Evolutionary conservation across 441 rosid species (phyloP), one percentile per base, ranked within the genome.

Genomic region (Sinapis alba): DNA sequence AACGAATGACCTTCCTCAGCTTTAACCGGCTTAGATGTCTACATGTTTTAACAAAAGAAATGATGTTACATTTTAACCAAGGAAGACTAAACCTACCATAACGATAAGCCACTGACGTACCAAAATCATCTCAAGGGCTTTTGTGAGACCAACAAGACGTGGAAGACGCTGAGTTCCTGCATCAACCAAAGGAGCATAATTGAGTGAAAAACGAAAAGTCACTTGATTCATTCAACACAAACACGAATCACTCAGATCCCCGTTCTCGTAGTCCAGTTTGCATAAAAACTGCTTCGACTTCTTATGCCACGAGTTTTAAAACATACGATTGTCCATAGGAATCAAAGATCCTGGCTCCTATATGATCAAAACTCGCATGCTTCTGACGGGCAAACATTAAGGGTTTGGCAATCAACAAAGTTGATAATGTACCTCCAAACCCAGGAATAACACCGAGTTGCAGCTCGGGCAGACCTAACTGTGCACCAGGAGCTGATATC

Each of bases 401-500:
- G 8, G 53, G 15, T 5, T 0, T 45, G 53, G 6, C 3, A n/a
- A n/a, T 15, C 53, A n/a, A 43, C 50, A n/a, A 43, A 43, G 7
- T 4, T 41, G 47, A 41, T 13, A 3, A 41, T 15, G 53, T 45
- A 45, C 53, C 53, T 45, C 53, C 53, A 45, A 45, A 45, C 19
- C 53, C 53, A 45, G 53, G 53, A 45, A 45, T 45, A 45, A 45
- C 53, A 45, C 53, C 53, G 1, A 45, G 53, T 45, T 45, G 53
- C 3, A 45, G 19, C 53, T 45, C 53, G 9, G 53, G 53, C 19
- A 45, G 53, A 45, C 53, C 53, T 15, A 45, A 6, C 8, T 45
- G 53, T 45, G 53, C 53, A 45, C 53, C 53, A 45, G 53, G 53
- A 45, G 53, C 53, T 45, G 53, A 45, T 45, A 45, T 45, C 53